Percentiles rank a stretch among this genome's conserved stretches.
Evolutionary conservation across 2,329 filamentous ascomycete genomes (phyloP).

Genomic region (Fusarium goolgardi): DNA sequence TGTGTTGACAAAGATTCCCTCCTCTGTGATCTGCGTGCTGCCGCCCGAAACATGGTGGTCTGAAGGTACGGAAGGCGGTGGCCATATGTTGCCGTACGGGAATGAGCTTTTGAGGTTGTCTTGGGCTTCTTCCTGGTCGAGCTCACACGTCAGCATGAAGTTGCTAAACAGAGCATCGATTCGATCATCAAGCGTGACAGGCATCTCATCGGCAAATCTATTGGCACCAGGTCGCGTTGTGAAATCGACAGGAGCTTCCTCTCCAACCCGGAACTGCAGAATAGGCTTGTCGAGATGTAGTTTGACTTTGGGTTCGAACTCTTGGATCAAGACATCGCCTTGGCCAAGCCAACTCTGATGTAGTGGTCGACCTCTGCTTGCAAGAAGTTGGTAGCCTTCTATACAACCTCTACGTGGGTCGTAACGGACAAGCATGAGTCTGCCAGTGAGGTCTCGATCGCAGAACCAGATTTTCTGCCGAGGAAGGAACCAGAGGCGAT

Average conservation of each 20-base stretch:
- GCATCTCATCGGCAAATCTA: slow-evolving; percentile 63
- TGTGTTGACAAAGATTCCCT: slow-evolving; percentile 41
- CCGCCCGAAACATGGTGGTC: slow-evolving; percentile 60
- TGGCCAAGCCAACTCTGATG: slow-evolving; percentile 75
- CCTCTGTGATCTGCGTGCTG: slow-evolving; percentile 37
- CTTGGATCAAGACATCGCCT: slow-evolving; percentile 73
- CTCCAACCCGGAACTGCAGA: slow-evolving; percentile 62
- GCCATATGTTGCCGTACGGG: slow-evolving; percentile 75
- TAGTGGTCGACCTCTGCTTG: slow-evolving; percentile 66
- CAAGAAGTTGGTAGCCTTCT: slow-evolving; percentile 81
- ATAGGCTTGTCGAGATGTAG: slow-evolving; percentile 82
- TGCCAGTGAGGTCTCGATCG: slow-evolving; percentile 78
- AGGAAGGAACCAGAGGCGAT: slow-evolving; percentile 87
- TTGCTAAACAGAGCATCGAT: slow-evolving; percentile 69
- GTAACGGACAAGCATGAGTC: slow-evolving; percentile 81
- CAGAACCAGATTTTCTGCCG: slow-evolving; percentile 87
- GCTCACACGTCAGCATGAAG: slow-evolving; percentile 72
- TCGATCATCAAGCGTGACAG: slow-evolving; percentile 62
- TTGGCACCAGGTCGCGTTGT: slow-evolving; percentile 44
- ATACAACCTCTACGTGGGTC: slow-evolving; percentile 79
- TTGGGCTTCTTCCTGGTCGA: slow-evolving; percentile 53
- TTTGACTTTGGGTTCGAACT: slow-evolving; percentile 75
- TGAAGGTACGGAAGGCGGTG: slow-evolving; percentile 76
- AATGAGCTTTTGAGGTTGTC: slow-evolving; percentile 49
- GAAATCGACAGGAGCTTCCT: slow-evolving; percentile 10